These are phyloP conservation scores for Lippia alba DNA, from an alignment of 305 asterid genomes.

Conservation along the genomic window DNA sequence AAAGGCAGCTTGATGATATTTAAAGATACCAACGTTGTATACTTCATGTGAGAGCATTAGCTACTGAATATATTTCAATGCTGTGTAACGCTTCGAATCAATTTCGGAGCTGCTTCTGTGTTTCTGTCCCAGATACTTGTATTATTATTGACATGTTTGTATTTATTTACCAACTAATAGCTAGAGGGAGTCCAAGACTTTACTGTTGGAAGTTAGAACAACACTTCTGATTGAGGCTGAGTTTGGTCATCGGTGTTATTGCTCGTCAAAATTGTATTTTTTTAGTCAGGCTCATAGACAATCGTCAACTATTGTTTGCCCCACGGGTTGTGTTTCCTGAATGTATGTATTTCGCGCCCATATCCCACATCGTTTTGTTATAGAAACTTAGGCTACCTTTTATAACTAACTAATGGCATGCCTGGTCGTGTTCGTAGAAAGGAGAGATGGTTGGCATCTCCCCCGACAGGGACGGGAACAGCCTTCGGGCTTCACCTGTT, in stretches of 20 bases:
- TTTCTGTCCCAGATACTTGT: not conserved
- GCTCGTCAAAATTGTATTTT: too few relatives aligned
- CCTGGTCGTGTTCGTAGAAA: conserved; percentile 35
- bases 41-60: conserved; percentile 54
- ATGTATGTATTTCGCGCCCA: not conserved
- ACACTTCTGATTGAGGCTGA: not conserved
- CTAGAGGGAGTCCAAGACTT: too few relatives aligned
- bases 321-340: too few relatives aligned
- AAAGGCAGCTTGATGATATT: conserved; percentile 60
- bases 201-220: too few relatives aligned
- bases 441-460: conserved; percentile 68
- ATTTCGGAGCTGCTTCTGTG: not conserved
- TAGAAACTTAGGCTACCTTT: accelerated
- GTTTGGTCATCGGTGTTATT: too few relatives aligned
- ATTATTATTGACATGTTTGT: not conserved
- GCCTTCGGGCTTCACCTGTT: conserved; percentile 50
- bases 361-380: conserved; percentile 28
- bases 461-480: conserved; percentile 61
- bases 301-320: too few relatives aligned
- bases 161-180: not conserved
- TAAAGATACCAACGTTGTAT: conserved; percentile 61
- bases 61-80: not conserved
- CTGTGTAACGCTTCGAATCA: not conserved
- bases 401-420: accelerated
- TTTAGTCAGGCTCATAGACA: too few relatives aligned